Evolutionary conservation across 176 grass and related monocot genomes (phyloP).

Genomic region (Cocos nucifera): DNA sequence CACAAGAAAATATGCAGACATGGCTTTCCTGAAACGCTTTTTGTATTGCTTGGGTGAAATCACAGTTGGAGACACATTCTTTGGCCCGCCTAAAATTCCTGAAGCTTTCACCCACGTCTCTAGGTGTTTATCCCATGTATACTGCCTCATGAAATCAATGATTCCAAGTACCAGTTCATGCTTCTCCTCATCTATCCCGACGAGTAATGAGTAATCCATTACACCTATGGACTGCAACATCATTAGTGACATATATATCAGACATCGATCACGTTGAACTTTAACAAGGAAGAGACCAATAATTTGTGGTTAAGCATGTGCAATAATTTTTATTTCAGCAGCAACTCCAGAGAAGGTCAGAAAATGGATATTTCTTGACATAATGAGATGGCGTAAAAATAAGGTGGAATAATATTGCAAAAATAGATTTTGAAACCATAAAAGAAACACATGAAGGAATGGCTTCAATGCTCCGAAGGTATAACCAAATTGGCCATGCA

Average conservation of each 20-base stretch:
- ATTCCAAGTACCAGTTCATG: slow-evolving; percentile 85
- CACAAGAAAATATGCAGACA: slow-evolving; percentile 89
- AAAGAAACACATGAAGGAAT: no score
- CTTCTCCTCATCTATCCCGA: slow-evolving; percentile 78
- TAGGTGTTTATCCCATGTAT: slow-evolving; percentile 96
- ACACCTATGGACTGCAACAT: slow-evolving; percentile 77
- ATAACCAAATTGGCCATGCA: no score
- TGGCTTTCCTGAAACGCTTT: slow-evolving; percentile 88
- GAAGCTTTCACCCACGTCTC: slow-evolving; percentile 99
- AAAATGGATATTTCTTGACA: no score
- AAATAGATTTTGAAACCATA: no score
- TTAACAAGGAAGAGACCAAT: no score
- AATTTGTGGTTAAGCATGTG: no score
- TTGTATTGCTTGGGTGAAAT: slow-evolving; percentile 99
- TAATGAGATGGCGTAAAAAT: no score
- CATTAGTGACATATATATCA: slow-evolving; percentile 4
- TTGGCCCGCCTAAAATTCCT: slow-evolving; percentile 86
- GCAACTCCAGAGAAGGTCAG: no score
- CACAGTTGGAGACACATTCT: slow-evolving; percentile 82
- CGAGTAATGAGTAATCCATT: slow-evolving; percentile 96
- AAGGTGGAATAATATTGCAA: no score
- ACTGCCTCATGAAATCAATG: slow-evolving; percentile 96
- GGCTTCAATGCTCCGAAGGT: no score
- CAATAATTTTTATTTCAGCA: no score
- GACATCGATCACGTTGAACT: no score